Evolutionary conservation across 345 rosid genomes (phyloP), one percentile per base, ranked within the genome.

Genomic region (Odontarrhena argentea): DNA sequence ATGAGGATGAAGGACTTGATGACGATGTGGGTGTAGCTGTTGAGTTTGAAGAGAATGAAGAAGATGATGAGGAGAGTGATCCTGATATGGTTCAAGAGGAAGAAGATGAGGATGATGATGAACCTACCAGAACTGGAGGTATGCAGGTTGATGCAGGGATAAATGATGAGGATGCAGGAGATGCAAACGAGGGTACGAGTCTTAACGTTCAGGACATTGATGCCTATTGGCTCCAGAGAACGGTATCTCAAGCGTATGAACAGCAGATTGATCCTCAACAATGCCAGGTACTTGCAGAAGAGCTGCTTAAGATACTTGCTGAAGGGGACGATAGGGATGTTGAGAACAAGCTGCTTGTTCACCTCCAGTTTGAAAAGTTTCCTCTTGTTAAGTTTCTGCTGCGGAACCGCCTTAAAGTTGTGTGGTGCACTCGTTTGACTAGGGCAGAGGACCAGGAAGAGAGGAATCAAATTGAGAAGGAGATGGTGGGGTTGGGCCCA

Each of bases 151-250:
- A 82, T 32, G 88, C 84, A 32, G 86, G 85, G 63, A 77, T 84
- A 24, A 87, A 88, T 73, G 97, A 88, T 55, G 92, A 85, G 61
- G 94, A 85, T 22, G 65, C 68, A 64, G 78, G 64, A 56, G 91
- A 84, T 63, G 91, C 82, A 2, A 76, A 84, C 49, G 96, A 86
- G 79, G 95, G 95, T 9, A 69, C 77, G 62, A 71, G 70, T 74
- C 79, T 91, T 47, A 88, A 87, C 79, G 99, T 88, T 46, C 97
- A 88, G 83, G 99, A 90, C 32, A 86, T 94, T 70, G 97, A 91
- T 82, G 95, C 98, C 32, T 88, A 93, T 78, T 93, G 97, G 96
- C 96, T 93, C 48, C 96, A 93, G 77, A 83, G 98, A 75, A 86
- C 88, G 84, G 84, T 91, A 52, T 88, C 98, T 40, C 95, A 83